Conservation (phyloP, 352 stramenopile species). For the Phytophthora fragariaefolia region DNA sequence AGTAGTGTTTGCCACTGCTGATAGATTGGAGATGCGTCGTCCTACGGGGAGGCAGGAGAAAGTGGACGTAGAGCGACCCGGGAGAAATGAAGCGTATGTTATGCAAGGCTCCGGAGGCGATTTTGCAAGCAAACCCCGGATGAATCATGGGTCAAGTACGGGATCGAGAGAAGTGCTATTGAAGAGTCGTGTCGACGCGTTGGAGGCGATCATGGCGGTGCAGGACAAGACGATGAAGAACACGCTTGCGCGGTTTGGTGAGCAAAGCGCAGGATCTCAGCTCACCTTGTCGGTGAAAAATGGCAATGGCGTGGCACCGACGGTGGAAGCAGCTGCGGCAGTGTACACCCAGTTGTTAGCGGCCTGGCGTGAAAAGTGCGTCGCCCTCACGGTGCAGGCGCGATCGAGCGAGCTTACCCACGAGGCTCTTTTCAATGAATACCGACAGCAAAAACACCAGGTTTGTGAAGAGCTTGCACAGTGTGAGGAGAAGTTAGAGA, state of each 20-base stretch:
- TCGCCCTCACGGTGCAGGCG: slow-evolving; percentile 65
- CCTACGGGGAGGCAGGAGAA: background rate
- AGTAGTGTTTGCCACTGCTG: background rate
- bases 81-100: slow-evolving; percentile 6
- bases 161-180: slow-evolving; percentile 37
- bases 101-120: background rate
- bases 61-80: background rate
- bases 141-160: background rate
- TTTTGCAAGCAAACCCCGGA: background rate
- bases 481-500: slow-evolving; percentile 40
- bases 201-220: slow-evolving; percentile 66
- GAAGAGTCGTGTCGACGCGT: slow-evolving; percentile 51
- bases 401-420: slow-evolving; percentile 44
- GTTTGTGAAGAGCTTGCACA: slow-evolving; percentile 20
- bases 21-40: background rate
- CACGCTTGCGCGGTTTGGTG: slow-evolving; percentile 37
- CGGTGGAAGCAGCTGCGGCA: slow-evolving; percentile 13
- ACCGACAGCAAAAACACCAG: slow-evolving; percentile 14
- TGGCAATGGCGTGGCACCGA: slow-evolving; percentile 4
- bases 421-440: slow-evolving; percentile 11
- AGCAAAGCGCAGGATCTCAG: slow-evolving; percentile 5
- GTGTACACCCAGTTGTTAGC: slow-evolving; percentile 28
- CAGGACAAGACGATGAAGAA: slow-evolving; percentile 61
- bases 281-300: slow-evolving; percentile 7
- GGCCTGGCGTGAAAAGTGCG: slow-evolving; percentile 65